phyloP scores from a whole-genome alignment of 768 basidiomycete genomes.

The Tricholoma hemisulphureum region DNA sequence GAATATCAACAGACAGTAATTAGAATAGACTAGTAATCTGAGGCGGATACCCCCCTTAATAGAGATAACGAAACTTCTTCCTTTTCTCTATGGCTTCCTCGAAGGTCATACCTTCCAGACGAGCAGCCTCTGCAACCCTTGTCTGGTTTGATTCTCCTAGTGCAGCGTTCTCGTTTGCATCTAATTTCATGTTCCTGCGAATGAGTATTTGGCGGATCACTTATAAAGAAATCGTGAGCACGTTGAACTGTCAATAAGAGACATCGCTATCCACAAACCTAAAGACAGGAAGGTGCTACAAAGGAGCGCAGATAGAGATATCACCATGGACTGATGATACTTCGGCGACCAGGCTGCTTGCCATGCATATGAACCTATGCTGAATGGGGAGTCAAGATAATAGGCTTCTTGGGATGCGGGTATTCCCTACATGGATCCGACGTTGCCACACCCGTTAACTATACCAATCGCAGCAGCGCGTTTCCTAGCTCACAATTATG shows the following conservation, averaged over 20 bases:
- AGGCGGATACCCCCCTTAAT: too few relatives aligned
- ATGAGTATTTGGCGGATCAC: constrained; percentile 50
- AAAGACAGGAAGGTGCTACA: constrained; percentile 33
- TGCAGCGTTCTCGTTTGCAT: constrained; percentile 43
- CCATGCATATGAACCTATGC: constrained; percentile 64
- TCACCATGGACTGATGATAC: constrained; percentile 63
- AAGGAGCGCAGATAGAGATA: constrained; percentile 38
- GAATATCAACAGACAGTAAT: too few relatives aligned
- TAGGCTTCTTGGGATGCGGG: neutral
- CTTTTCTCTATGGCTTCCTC: constrained; percentile 57
- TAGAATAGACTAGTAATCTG: too few relatives aligned
- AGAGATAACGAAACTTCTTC: constrained; percentile 58
- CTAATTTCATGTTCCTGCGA: constrained; percentile 49
- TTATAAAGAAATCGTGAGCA: constrained; percentile 12
- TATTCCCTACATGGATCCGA: constrained; percentile 54
- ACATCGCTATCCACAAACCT: constrained; percentile 19
- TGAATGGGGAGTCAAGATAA: constrained; percentile 17
- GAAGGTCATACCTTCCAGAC: constrained; percentile 56
- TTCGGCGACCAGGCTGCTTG: constrained; percentile 57
- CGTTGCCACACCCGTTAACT: constrained; percentile 56
- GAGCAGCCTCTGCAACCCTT: constrained; percentile 57
- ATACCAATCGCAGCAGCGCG: constrained; percentile 59
- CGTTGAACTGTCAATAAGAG: too few relatives aligned
- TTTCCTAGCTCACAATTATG: constrained; percentile 32
- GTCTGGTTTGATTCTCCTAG: constrained; percentile 44